These are phyloP conservation scores for Physcomitrium patens DNA, from an alignment of 225 moss, liverwort and hornwort species.

Conservation along the genomic window DNA sequence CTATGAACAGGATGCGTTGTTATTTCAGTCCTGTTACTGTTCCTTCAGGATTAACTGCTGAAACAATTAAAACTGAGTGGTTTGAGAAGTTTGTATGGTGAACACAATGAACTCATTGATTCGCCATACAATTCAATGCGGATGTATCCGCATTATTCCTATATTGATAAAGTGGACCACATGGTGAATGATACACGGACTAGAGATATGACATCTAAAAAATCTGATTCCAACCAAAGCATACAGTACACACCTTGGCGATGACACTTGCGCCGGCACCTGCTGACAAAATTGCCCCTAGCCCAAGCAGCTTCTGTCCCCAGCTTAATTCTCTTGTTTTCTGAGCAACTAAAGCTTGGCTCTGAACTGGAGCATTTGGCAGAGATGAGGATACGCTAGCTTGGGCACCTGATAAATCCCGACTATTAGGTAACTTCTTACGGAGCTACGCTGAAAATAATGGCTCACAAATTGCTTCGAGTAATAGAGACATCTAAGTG, in stretches of 20 bases:
- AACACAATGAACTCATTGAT: no score
- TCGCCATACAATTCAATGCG: no score
- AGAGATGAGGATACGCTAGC: slow-evolving; percentile 41
- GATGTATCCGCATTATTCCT: no score
- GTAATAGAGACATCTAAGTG: background rate
- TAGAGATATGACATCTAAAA: no score
- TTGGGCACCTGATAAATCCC: slow-evolving; percentile 40
- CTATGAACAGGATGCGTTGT: no score
- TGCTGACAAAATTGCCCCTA: slow-evolving; percentile 78
- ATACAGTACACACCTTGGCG: slow-evolving; percentile 63
- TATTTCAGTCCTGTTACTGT: no score
- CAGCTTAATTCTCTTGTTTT: slow-evolving; percentile 55
- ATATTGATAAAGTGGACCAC: no score
- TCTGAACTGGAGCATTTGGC: slow-evolving; percentile 38
- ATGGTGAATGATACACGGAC: no score
- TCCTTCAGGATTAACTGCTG: no score
- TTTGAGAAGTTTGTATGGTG: no score
- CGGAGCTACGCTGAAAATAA: slow-evolving; percentile 5
- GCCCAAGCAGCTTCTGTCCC: slow-evolving; percentile 80
- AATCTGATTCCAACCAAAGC: no score
- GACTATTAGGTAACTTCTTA: slow-evolving; percentile 16
- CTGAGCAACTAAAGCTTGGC: slow-evolving; percentile 38
- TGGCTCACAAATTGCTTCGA: slow-evolving; percentile 6
- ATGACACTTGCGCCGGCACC: slow-evolving; percentile 82
- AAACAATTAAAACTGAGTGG: no score